These are phyloP conservation scores for Cyclostephanos tholiformis DNA, from an alignment of 108 stramenopile species.

Conservation along the genomic window DNA sequence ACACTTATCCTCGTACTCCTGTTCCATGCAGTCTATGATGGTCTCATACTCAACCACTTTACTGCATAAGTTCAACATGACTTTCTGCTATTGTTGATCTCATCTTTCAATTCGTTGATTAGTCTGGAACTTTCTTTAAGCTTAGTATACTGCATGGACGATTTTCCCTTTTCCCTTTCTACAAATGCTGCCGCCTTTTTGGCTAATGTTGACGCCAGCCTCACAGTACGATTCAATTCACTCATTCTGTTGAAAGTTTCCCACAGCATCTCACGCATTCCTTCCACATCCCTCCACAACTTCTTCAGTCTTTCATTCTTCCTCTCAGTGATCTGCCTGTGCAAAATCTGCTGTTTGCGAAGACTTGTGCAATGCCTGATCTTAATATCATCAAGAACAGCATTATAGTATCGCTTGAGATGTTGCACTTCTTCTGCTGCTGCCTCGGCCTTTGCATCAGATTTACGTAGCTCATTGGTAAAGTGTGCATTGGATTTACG, in stretches of 20 bases:
- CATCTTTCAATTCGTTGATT: constrained; percentile 3
- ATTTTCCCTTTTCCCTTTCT: neutral
- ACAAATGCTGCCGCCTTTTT: neutral
- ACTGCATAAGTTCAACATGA: neutral
- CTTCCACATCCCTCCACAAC: neutral
- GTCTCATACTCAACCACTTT: neutral
- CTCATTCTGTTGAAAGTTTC: neutral
- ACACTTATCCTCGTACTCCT: neutral
- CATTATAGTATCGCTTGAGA: neutral
- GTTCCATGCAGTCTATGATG: neutral
- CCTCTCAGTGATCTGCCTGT: too few species aligned
- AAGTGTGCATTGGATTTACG: too few species aligned
- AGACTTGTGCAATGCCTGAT: too few species aligned
- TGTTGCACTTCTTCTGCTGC: too few species aligned
- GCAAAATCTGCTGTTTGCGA: too few species aligned
- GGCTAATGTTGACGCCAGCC: neutral
- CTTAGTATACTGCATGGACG: neutral
- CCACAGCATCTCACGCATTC: neutral
- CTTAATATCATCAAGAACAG: too few species aligned
- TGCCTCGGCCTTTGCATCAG: too few species aligned
- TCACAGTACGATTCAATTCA: neutral
- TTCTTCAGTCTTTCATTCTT: neutral
- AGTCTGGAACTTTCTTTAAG: neutral
- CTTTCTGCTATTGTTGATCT: neutral
- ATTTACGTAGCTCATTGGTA: too few species aligned